Evolutionary conservation across 1,284 basidiomycete species (phyloP).

Genomic region (Ceratobasidium theobromae): DNA sequence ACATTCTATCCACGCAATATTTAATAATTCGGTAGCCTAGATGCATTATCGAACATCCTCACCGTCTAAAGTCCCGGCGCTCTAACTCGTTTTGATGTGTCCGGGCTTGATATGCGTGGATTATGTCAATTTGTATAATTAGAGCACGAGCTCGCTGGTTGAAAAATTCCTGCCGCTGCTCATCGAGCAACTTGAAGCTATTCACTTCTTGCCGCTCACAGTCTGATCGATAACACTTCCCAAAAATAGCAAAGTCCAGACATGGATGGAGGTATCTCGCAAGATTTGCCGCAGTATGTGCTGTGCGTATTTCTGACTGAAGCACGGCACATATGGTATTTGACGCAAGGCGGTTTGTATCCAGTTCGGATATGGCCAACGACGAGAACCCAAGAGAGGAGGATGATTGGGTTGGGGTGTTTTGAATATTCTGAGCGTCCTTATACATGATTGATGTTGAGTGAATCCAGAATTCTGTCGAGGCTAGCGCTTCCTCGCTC

Average conservation of each 20-base stretch:
- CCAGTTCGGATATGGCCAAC: neutral
- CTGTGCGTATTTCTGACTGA: neutral
- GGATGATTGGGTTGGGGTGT: neutral
- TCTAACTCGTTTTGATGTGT: neutral
- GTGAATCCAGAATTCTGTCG: neutral
- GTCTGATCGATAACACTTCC: slow-evolving; percentile 3
- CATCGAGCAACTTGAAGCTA: neutral
- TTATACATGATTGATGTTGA: slow-evolving; percentile 13
- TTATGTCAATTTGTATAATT: slow-evolving; percentile 7
- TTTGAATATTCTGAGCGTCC: neutral
- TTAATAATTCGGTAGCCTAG: too few relatives aligned
- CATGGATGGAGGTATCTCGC: slow-evolving; percentile 2
- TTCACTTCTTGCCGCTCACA: slow-evolving; percentile 7
- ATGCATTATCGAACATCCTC: neutral
- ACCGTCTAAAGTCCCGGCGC: neutral
- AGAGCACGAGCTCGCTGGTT: slow-evolving; percentile 16
- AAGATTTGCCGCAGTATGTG: neutral
- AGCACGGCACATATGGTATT: neutral
- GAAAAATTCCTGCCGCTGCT: neutral
- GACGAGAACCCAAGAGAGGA: neutral
- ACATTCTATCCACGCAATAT: neutral
- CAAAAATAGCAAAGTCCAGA: slow-evolving; percentile 24
- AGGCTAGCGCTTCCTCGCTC: neutral
- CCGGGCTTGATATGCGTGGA: neutral
- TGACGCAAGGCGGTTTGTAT: slow-evolving; percentile 6